Base-by-base conservation (phyloP, 1,284 basidiomycete genomes). In the Heterobasidion annosum region DNA sequence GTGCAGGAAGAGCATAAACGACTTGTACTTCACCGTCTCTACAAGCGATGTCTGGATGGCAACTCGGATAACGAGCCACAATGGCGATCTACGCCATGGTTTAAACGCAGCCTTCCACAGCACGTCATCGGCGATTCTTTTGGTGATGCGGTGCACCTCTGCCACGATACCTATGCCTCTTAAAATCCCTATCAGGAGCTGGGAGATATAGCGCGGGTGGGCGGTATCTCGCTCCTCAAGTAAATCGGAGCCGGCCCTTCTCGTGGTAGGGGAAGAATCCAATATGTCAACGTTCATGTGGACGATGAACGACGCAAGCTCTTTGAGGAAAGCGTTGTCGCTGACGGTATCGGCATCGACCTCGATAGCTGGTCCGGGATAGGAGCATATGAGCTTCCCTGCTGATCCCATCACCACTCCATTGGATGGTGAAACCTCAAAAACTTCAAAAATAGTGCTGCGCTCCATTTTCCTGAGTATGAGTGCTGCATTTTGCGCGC, bases 51-150 rank as follows among this genome's bases (percentile, higher is more conserved):
- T 73, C 55, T 81, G 78, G 3, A 79, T 55, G 0, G 70, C 67
- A 1, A 79, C 71, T 8, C 74, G 71, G 37, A 77, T 62, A 13
- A 76, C 59, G 4, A 76, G 68, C 73, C 74, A 78, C 1, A 75
- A 58, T 0, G 73, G 64, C 2, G 74, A 74, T 15, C 77, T 66
- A 13, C 74, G 63, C 76, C 77, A 79, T 10, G 76, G 76, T 13
- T 66, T 63, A 33, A 55, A 51, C 0, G 70, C 64, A 35, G 64
- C 53, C 7, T 68, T 34, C 70, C 71, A 76, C 9, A 77, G 60
- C 15, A 77, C 69, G 19, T 79, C 73, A 54, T 79, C 75, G 9
- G 64, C 67, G 7, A 75, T 68, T 9, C 72, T 67, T 59, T 78
- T 79, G 8, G 56, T 58, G 50, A 74, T 65, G 10, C 67, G 63